Percentiles rank a stretch among this genome's conserved stretches.
phyloP scores from a whole-genome alignment of 1,284 basidiomycete species.

The Pulveroboletus sp. region DNA sequence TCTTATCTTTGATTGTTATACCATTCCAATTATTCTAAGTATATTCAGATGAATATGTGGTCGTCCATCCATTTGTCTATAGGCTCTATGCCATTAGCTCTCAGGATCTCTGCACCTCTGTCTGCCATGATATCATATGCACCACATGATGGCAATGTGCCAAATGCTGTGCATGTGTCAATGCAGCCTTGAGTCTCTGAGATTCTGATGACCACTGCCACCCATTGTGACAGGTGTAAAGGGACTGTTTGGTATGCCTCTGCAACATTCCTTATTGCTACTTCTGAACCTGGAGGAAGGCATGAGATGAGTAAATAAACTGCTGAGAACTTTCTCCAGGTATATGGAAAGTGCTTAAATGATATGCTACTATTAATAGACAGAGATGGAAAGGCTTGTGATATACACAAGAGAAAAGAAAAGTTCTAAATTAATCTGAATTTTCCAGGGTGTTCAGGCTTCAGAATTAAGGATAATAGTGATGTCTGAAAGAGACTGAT shows the following conservation, averaged over 20 bases:
- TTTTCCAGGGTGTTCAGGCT: neutral
- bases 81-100: neutral
- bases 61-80: neutral
- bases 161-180: conserved; percentile 16
- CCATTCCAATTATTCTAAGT: no score
- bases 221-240: neutral
- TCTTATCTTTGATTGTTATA: no score
- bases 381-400: no score
- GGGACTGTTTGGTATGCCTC: neutral
- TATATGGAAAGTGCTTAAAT: no score
- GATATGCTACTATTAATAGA: no score
- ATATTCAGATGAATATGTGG: neutral
- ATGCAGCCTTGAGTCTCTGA: accelerated
- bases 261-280: neutral
- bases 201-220: neutral
- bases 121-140: conserved; percentile 37
- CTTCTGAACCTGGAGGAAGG: neutral
- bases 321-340: neutral
- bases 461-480: conserved; percentile 1
- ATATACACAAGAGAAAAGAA: neutral
- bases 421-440: conserved; percentile 6
- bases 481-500: conserved; percentile 8
- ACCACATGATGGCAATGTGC: conserved; percentile 34
- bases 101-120: conserved; percentile 15
- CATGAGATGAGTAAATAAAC: neutral